Evolutionary conservation across 2,329 filamentous ascomycete species (phyloP), one percentile per base, ranked within the genome.

Genomic region (Calonectria hawksworthii): DNA sequence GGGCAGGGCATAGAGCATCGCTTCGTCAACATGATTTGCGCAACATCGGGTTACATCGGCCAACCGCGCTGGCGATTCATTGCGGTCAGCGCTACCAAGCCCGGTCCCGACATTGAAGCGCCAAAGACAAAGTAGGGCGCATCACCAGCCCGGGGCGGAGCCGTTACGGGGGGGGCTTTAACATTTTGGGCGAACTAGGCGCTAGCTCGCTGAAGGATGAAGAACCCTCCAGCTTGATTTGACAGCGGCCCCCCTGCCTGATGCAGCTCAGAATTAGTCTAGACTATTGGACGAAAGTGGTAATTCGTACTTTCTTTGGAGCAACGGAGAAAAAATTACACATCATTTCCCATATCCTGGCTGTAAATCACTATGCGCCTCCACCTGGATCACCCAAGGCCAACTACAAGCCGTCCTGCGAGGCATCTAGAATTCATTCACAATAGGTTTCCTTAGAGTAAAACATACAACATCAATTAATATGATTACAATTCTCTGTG

Each of bases 21-120:
- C 50, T 90, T 90, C 64, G 84, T 88, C 69, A 90, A 90, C 32
- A 70, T 70, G 47, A 65, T 74, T 54, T 70, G 59, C 76, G 73
- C 73, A 11, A 72, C 63, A 23, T 73, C 56, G 11, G 69, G 70
- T 23, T 75, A 64, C 26, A 65, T 70, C 32, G 75, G 73, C 23
- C 76, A 76, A 32, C 65, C 65, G 14, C 54, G 74, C 41, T 76
- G 76, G 76, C 72, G 71, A 63, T 78, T 74, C 63, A 73, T 78
- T 11, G 76, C 70, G 0, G 67, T 78, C 21, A 78, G 72, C 51
- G 76, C 73, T 21, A 74, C 36, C 32, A 78, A 78, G 41, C 75
- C 73, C 13, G 70, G 71, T 16, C 44, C 44, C 23, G 30, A 38
- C 1, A 70, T 73, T 59, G 71, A 73, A 34, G 65, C 38, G 4